Percentiles rank a stretch among this genome's conserved stretches.
Conservation (phyloP, 768 basidiomycete species). For the Lactifluus echinatus region DNA sequence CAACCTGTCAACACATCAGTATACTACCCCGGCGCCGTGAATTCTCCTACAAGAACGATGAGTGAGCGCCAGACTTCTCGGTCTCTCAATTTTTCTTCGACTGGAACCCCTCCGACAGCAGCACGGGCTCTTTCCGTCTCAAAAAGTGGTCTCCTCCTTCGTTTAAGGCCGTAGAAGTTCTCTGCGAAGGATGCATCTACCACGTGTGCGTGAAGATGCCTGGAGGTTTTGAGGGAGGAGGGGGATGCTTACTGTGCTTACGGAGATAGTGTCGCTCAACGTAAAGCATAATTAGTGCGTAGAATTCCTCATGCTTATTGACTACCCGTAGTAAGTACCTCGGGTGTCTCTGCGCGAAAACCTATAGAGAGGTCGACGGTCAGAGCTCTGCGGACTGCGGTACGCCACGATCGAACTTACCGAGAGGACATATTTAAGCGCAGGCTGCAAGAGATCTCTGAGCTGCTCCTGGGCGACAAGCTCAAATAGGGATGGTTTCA, state of each 20-base stretch:
- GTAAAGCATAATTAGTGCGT: slow-evolving; percentile 78
- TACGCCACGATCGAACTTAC: slow-evolving; percentile 39
- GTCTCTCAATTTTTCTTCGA: slow-evolving; percentile 55
- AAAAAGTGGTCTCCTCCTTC: slow-evolving; percentile 63
- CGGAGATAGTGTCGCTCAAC: slow-evolving; percentile 88
- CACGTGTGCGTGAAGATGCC: neutral
- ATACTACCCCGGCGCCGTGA: neutral
- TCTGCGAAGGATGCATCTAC: slow-evolving; percentile 93
- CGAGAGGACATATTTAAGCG: slow-evolving; percentile 86
- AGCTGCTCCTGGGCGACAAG: slow-evolving; percentile 92
- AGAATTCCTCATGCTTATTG: slow-evolving; percentile 95
- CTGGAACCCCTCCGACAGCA: slow-evolving; percentile 57
- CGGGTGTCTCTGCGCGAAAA: slow-evolving; percentile 91
- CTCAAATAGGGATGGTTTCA: slow-evolving; percentile 82
- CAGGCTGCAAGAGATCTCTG: slow-evolving; percentile 84
- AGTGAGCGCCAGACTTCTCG: slow-evolving; percentile 71
- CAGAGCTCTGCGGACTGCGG: neutral
- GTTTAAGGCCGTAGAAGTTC: slow-evolving; percentile 90
- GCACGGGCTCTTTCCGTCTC: slow-evolving; percentile 57
- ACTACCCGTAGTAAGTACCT: slow-evolving; percentile 86
- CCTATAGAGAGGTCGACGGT: slow-evolving; percentile 36
- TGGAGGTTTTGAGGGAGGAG: neutral
- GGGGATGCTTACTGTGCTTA: slow-evolving; percentile 57
- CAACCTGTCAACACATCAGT: slow-evolving; percentile 43
- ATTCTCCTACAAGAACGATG: slow-evolving; percentile 61